Base-by-base conservation (phyloP, 495 filamentous ascomycete species). In the Hypoxylon crocopeplum region DNA sequence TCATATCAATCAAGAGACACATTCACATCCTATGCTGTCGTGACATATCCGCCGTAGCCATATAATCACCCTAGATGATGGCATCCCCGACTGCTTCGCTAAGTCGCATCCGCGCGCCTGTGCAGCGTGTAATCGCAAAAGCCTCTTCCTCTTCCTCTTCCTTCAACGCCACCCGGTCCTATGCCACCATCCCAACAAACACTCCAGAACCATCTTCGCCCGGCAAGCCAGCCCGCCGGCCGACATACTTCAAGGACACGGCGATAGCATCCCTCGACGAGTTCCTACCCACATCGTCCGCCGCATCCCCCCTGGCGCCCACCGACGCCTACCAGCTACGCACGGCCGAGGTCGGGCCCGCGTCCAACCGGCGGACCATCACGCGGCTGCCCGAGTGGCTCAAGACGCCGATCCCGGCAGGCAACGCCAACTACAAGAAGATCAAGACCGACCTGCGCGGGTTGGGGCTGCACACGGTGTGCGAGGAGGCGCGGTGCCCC, bases 401-500 rank as follows among this genome's bases (percentile, higher is more conserved):
- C 49, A 97, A 98, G 78, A 98, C 93, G 0, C 90, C 92, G 1
- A 92, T 98, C 48, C 95, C 94, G 0, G 85, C 90, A 8, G 58
- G 69, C 27, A 83, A 82, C 66, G 72, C 76, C 56, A 93, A 95
- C 74, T 97, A 86, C 78, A 94, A 93, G 76, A 89, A 90, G 60
- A 92, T 98, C 71, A 96, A 96, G 79, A 83, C 86, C 40, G 94
- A 98, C 75, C 79, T 98, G 50, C 84, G 94, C 24, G 94, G 94
- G 2, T 77, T 98, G 50, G 87, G 88, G 47, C 77, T 98, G 29
- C 93, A 97, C 70, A 98, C 94, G 5, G 94, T 98, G 11, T 98
- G 94, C 72, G 94, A 98, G 76, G 95, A 98, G 76, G 94, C 94
- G 12, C 84, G 92, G 24, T 98, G 94, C 72, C 94, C 94, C 34